Evolutionary conservation across 768 basidiomycete genomes (phyloP).

Genomic region (Omphalotus guepiniiformis): DNA sequence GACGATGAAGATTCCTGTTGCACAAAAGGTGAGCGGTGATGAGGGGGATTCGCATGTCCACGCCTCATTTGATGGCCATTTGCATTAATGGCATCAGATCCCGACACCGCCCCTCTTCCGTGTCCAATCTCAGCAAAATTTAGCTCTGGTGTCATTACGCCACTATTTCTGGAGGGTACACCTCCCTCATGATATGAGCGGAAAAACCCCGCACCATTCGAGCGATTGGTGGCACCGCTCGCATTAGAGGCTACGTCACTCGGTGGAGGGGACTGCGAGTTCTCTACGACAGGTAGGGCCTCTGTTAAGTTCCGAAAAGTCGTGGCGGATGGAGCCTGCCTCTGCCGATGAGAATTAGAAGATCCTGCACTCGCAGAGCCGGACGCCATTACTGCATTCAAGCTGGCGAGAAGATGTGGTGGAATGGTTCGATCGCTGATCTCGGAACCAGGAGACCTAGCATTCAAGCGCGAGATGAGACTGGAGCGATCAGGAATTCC

Average conservation of each 20-base stretch:
- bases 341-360: neutral
- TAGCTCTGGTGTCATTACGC: constrained; percentile 67
- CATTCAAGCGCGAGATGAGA: neutral
- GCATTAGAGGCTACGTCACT: constrained; percentile 58
- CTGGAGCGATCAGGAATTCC: neutral
- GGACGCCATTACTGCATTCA: constrained; percentile 5
- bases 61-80: constrained; percentile 7
- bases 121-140: constrained; percentile 76
- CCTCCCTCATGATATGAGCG: constrained; percentile 48
- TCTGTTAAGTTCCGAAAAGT: constrained; percentile 28
- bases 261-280: constrained; percentile 52
- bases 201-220: constrained; percentile 56
- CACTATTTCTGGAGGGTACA: constrained; percentile 40
- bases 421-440: constrained; percentile 7
- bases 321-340: neutral
- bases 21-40: constrained; percentile 5
- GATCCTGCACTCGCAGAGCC: neutral
- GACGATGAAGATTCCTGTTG: neutral
- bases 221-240: constrained; percentile 48
- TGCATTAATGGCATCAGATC: neutral
- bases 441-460: neutral
- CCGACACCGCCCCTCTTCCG: constrained; percentile 50
- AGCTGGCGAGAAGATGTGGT: neutral
- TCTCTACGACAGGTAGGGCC: constrained; percentile 59
- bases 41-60: constrained; percentile 1